A percentile compares a stretch with the other conserved stretches of the same genome.
phyloP scores from a whole-genome alignment of 2,329 filamentous ascomycete genomes.

The Penicillium oxalicum region DNA sequence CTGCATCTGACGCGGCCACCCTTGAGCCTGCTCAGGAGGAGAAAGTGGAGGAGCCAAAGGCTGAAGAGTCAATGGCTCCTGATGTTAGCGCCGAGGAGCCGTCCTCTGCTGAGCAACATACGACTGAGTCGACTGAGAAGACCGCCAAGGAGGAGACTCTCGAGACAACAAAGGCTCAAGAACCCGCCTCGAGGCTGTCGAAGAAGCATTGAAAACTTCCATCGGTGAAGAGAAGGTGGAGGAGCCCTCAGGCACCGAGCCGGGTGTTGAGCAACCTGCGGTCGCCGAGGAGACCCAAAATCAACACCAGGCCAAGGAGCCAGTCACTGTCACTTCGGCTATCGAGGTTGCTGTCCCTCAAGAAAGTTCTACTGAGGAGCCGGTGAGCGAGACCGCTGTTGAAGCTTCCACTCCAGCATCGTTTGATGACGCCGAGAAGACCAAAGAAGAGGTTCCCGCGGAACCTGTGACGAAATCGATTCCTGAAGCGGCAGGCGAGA shows the following conservation, averaged over 20 bases:
- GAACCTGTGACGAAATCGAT: slow-evolving; percentile 7
- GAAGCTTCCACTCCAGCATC: slow-evolving; percentile 13
- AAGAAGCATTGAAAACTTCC: not conserved
- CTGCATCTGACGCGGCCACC: slow-evolving; percentile 9
- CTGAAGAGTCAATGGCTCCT: too few relatives aligned
- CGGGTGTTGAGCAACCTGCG: not conserved
- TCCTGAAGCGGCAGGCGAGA: not conserved
- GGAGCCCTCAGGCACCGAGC: not conserved
- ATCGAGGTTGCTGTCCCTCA: slow-evolving; percentile 27
- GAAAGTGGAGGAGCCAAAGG: too few relatives aligned
- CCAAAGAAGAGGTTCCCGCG: slow-evolving; percentile 7
- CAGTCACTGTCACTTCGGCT: not conserved
- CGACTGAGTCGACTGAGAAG: too few relatives aligned
- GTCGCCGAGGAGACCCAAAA: slow-evolving; percentile 1
- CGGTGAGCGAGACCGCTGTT: slow-evolving; percentile 49
- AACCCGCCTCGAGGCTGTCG: not conserved
- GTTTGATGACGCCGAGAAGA: not conserved
- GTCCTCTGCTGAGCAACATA: too few relatives aligned
- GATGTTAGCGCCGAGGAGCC: too few relatives aligned
- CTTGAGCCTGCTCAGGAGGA: not conserved
- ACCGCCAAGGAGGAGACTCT: not conserved
- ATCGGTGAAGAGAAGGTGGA: not conserved
- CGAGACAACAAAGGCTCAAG: not conserved
- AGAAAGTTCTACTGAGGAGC: slow-evolving; percentile 57
- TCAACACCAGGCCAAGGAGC: not conserved